Percentiles rank a stretch among this genome's conserved stretches.
These are phyloP conservation scores for Jasminum sambac DNA, from an alignment of 257 asterid genomes.

Conservation along the genomic window DNA sequence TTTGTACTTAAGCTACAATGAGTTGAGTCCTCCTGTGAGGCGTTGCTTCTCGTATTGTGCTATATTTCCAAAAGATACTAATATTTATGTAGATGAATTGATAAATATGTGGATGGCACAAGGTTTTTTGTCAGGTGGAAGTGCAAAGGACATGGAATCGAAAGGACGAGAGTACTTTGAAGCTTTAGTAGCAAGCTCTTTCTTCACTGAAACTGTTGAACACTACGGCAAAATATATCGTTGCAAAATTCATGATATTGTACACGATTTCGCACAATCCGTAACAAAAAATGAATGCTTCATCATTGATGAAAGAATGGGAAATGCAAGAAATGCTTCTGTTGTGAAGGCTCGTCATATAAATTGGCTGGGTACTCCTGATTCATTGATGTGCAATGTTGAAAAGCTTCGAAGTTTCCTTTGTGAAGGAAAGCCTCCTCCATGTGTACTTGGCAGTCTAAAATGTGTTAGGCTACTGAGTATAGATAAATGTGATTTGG, in stretches of 20 bases:
- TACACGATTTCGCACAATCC: slow-evolving; percentile 29
- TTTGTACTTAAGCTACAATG: slow-evolving; percentile 34
- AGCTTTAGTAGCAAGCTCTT: slow-evolving; percentile 27
- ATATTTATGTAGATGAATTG: slow-evolving; percentile 31
- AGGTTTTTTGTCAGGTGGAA: not conserved
- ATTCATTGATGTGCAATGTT: not conserved
- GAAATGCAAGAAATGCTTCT: not conserved
- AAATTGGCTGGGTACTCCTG: not conserved
- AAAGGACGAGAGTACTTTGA: slow-evolving; percentile 29
- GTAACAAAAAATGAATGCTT: slow-evolving; percentile 15
- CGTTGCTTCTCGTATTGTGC: slow-evolving; percentile 41
- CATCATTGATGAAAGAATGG: not conserved
- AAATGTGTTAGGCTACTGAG: slow-evolving; percentile 13
- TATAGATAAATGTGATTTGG: too few relatives aligned
- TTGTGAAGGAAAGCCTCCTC: not conserved
- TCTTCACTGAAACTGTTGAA: slow-evolving; percentile 28
- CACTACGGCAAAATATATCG: not conserved
- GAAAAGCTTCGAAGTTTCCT: slow-evolving; percentile 13
- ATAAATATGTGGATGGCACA: slow-evolving; percentile 33
- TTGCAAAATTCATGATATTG: slow-evolving; percentile 41
- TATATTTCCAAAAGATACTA: slow-evolving; percentile 33
- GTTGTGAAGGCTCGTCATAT: slow-evolving; percentile 4
- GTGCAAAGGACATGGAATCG: slow-evolving; percentile 20
- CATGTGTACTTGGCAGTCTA: slow-evolving; percentile 7
- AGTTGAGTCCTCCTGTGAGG: slow-evolving; percentile 22